phyloP scores from a whole-genome alignment of 345 rosid genomes.

The Populus nigra region DNA sequence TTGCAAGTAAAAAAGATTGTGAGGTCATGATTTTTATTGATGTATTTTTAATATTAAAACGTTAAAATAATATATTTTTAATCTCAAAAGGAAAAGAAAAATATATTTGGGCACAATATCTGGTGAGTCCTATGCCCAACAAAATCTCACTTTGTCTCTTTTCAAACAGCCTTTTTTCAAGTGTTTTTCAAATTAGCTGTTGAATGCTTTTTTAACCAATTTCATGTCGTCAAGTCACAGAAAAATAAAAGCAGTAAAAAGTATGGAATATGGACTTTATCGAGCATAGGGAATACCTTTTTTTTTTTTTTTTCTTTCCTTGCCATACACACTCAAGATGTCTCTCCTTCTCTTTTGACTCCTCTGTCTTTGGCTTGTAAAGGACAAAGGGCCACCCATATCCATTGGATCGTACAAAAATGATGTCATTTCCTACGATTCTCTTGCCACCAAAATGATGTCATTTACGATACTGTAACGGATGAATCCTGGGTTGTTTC shows the following conservation, averaged over 20 bases:
- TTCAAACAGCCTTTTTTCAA: not conserved
- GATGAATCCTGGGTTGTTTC: not conserved
- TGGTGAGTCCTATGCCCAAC: slow-evolving; percentile 1
- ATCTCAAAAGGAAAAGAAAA: not conserved
- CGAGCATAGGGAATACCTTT: slow-evolving; percentile 14
- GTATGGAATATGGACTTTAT: slow-evolving; percentile 9
- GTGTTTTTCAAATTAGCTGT: not conserved
- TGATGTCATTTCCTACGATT: not conserved
- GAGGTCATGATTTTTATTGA: too few species aligned
- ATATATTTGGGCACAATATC: not conserved
- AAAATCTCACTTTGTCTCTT: slow-evolving; percentile 17
- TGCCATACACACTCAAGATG: slow-evolving; percentile 15
- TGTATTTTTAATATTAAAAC: too few species aligned
- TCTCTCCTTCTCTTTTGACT: slow-evolving; percentile 24
- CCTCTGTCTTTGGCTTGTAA: not conserved
- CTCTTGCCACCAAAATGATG: not conserved
- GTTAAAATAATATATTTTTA: not conserved
- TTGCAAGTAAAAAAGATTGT: too few species aligned
- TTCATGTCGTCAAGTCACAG: slow-evolving; percentile 6
- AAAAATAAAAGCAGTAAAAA: not conserved
- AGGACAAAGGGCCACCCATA: not conserved
- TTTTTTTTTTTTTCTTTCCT: not conserved
- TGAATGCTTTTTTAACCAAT: slow-evolving; percentile 4
- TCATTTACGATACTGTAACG: not conserved
- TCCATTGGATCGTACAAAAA: not conserved